Percentiles rank a stretch among this genome's conserved stretches.
phyloP scores from a whole-genome alignment of 371 early-diverging fungal genomes.

The Lichtheimia ornata region DNA sequence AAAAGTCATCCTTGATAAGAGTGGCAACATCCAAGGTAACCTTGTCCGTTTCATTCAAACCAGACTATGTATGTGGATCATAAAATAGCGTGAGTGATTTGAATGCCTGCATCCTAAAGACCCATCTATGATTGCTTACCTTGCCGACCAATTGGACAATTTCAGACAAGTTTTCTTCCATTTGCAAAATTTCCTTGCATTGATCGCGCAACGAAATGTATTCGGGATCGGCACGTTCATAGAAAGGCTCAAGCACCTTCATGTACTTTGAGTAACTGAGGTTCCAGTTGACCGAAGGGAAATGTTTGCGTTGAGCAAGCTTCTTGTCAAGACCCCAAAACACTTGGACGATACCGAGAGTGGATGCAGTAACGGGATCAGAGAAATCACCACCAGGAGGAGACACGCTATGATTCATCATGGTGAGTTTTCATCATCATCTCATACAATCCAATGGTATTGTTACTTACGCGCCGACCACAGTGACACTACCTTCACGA shows the following conservation, averaged over 20 bases:
- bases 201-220: slow-evolving; percentile 91
- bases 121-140: slow-evolving; percentile 20
- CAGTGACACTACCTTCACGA: slow-evolving; percentile 96
- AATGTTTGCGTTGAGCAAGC: slow-evolving; percentile 99
- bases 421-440: not conserved
- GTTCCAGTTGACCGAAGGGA: slow-evolving; percentile 99
- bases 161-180: slow-evolving; percentile 98
- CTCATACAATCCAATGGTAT: not conserved
- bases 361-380: slow-evolving; percentile 99
- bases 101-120: not conserved
- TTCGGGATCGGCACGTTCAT: slow-evolving; percentile 94
- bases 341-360: slow-evolving; percentile 99
- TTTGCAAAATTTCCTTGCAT: slow-evolving; percentile 98
- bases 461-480: slow-evolving; percentile 92
- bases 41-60: slow-evolving; percentile 98
- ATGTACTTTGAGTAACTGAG: slow-evolving; percentile 99
- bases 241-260: slow-evolving; percentile 95
- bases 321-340: slow-evolving; percentile 99
- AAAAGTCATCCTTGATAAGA: slow-evolving; percentile 99
- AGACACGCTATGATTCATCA: slow-evolving; percentile 72
- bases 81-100: not conserved
- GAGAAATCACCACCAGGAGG: slow-evolving; percentile 99
- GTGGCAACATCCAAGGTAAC: slow-evolving; percentile 98
- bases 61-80: slow-evolving; percentile 54
- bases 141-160: slow-evolving; percentile 99